Evolutionary conservation across 2,329 filamentous ascomycete species (phyloP).

Genomic region (Fusarium penzigii): DNA sequence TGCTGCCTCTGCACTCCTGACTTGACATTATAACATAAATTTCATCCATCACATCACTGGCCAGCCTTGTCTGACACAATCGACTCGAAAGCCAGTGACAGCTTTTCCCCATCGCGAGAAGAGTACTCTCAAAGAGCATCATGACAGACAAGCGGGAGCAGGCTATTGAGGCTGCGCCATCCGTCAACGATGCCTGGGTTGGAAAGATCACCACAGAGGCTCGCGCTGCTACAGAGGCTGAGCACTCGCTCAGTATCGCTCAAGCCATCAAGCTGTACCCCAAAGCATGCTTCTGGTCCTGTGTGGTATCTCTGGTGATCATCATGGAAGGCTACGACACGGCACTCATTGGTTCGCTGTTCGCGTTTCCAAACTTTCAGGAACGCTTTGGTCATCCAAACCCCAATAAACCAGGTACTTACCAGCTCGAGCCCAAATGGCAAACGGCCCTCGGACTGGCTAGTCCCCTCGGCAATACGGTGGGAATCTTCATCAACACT

Average conservation of each 20-base stretch:
- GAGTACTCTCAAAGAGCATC: no score
- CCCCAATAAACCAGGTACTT: background rate
- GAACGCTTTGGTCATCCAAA: conserved; percentile 9
- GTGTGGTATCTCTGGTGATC: conserved; percentile 21
- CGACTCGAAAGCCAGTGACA: no score
- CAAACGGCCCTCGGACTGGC: background rate
- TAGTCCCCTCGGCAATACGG: background rate
- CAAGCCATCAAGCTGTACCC: conserved; percentile 15
- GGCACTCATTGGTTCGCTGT: conserved; percentile 16
- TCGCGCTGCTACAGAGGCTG: conserved; percentile 8
- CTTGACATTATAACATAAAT: no score
- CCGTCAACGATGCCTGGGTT: background rate
- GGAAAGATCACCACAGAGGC: background rate
- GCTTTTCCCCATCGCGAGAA: no score
- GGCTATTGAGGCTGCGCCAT: no score
- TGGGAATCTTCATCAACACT: background rate
- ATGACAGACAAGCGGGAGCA: no score
- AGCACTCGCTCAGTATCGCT: conserved; percentile 12
- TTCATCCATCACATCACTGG: no score
- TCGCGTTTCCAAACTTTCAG: conserved; percentile 25
- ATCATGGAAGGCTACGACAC: conserved; percentile 30
- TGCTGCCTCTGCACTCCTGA: no score
- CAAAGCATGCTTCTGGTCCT: conserved; percentile 26
- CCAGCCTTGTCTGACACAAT: no score
- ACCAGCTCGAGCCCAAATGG: background rate